Conservation (phyloP, 2,329 filamentous ascomycete genomes). For the Microdochium paspali region DNA sequence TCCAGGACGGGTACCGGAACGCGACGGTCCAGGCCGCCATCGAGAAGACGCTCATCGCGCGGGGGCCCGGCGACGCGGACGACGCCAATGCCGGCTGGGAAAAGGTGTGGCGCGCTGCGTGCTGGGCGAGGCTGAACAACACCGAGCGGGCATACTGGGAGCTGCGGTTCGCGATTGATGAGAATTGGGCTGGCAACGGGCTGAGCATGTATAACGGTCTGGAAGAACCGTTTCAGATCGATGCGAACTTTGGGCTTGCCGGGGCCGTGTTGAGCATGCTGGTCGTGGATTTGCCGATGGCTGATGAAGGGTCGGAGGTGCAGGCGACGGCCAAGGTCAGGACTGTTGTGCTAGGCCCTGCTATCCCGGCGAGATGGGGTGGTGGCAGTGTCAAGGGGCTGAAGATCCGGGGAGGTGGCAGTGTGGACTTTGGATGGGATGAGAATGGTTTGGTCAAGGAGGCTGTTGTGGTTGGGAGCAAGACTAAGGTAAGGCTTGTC, state of each 20-base stretch:
- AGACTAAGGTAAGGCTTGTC: conserved; percentile 6
- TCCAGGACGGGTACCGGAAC: conserved; percentile 30
- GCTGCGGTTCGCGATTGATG: conserved; percentile 34
- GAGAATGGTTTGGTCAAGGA: conserved; percentile 21
- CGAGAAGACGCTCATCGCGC: conserved; percentile 30
- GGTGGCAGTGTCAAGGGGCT: conserved; percentile 33
- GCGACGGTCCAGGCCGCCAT: conserved; percentile 32
- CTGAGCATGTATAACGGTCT: conserved; percentile 39
- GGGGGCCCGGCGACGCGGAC: conserved; percentile 32
- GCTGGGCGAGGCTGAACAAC: conserved; percentile 45
- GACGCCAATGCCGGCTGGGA: conserved; percentile 48
- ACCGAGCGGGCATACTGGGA: conserved; percentile 37
- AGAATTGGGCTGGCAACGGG: conserved; percentile 40
- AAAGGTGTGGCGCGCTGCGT: conserved; percentile 47
- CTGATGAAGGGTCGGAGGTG: conserved; percentile 1
- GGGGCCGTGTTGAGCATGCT: conserved; percentile 42
- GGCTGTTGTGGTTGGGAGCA: conserved; percentile 5
- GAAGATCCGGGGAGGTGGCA: conserved; percentile 30
- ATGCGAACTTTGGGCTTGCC: conserved; percentile 45
- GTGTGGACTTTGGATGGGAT: conserved; percentile 34
- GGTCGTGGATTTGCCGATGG: conserved; percentile 34
- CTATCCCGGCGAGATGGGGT: conserved; percentile 34
- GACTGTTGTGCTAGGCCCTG: conserved; percentile 34
- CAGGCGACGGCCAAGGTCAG: too few species aligned
- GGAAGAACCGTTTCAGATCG: conserved; percentile 44